phyloP scores from a whole-genome alignment of 2,329 filamentous ascomycete species.

The Venturia pyrina region DNA sequence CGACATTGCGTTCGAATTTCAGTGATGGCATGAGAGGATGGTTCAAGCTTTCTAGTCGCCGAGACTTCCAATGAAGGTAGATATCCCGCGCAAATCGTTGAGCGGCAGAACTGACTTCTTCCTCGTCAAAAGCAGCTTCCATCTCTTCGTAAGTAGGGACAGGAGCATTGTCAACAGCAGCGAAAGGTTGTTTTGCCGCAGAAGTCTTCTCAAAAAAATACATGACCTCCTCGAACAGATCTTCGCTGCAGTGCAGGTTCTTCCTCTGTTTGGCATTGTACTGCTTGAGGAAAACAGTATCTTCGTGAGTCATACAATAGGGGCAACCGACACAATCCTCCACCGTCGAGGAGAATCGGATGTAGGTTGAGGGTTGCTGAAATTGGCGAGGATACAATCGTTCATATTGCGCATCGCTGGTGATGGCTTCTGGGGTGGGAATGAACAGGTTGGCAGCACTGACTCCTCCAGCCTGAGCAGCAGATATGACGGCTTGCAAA shows the following conservation, averaged over 20 bases:
- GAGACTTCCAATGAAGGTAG: slow-evolving; percentile 13
- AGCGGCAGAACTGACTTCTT: slow-evolving; percentile 4
- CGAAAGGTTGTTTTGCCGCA: slow-evolving; percentile 74
- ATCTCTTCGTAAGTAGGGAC: slow-evolving; percentile 41
- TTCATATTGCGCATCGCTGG: slow-evolving; percentile 58
- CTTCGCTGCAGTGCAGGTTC: slow-evolving; percentile 62
- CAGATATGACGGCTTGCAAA: slow-evolving; percentile 74
- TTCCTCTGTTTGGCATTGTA: slow-evolving; percentile 69
- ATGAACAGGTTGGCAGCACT: slow-evolving; percentile 56
- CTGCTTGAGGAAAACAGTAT: slow-evolving; percentile 72
- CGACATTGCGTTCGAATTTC: slow-evolving; percentile 90
- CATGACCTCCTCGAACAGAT: slow-evolving; percentile 91
- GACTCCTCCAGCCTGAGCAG: slow-evolving; percentile 46
- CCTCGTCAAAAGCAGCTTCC: slow-evolving; percentile 47
- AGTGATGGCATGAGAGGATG: slow-evolving; percentile 65
- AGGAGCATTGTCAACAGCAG: slow-evolving; percentile 73
- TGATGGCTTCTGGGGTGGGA: slow-evolving; percentile 54
- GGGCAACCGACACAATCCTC: slow-evolving; percentile 85
- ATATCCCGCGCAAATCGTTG: slow-evolving; percentile 12
- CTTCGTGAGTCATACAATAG: slow-evolving; percentile 92
- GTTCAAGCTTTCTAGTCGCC: slow-evolving; percentile 50
- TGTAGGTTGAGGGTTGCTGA: slow-evolving; percentile 81
- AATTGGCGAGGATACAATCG: slow-evolving; percentile 72
- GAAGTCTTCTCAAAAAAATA: slow-evolving; percentile 88
- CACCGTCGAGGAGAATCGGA: slow-evolving; percentile 95